Evolutionary conservation across 306 rosid species (phyloP).

Genomic region (Sicyos edulis): DNA sequence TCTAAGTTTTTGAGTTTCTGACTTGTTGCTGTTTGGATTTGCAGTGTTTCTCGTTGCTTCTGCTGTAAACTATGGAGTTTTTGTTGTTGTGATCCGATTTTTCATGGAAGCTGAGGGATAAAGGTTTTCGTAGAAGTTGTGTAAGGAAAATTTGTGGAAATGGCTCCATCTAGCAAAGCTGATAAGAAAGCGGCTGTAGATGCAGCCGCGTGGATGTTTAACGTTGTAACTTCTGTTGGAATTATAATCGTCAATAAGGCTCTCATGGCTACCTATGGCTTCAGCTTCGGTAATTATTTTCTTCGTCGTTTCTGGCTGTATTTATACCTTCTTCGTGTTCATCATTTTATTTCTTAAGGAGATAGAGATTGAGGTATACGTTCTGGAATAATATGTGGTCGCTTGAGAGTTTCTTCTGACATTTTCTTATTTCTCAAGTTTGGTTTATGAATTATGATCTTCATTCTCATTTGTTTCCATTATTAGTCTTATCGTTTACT

Average conservation of each 20-base stretch:
- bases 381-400: background rate
- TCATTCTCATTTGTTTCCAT: background rate
- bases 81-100: conserved; percentile 25
- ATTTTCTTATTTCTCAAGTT: background rate
- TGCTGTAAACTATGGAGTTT: conserved; percentile 21
- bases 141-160: conserved; percentile 15
- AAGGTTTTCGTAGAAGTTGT: conserved; percentile 12
- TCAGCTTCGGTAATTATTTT: conserved; percentile 61
- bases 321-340: too few relatives aligned
- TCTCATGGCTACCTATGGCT: conserved; percentile 77
- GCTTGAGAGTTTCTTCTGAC: background rate
- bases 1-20: background rate
- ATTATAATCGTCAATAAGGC: conserved; percentile 81
- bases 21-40: conserved; percentile 15
- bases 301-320: background rate
- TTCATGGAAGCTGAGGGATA: conserved; percentile 31
- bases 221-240: conserved; percentile 88
- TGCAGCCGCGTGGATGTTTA: conserved; percentile 88
- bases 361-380: too few relatives aligned
- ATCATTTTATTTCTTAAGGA: too few relatives aligned
- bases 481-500: background rate
- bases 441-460: background rate
- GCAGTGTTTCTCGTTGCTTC: conserved; percentile 17
- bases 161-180: conserved; percentile 63
- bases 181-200: conserved; percentile 71